phyloP scores from a whole-genome alignment of 768 basidiomycete genomes.

The Scleroderma citrinum region DNA sequence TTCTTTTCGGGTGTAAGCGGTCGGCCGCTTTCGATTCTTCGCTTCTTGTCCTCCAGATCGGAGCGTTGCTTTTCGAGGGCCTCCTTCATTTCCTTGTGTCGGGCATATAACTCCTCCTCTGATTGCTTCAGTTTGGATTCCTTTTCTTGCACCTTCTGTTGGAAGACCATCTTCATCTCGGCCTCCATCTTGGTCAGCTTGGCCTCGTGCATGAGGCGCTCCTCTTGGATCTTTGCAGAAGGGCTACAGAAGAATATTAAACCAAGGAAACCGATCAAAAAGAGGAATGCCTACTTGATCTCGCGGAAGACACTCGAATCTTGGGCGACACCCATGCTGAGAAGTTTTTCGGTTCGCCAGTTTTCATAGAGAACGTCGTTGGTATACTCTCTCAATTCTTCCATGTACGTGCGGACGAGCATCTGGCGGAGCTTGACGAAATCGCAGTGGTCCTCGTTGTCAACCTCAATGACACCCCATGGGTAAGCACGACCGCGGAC shows the following conservation, averaged over 20 bases:
- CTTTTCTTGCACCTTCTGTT: slow-evolving; percentile 99
- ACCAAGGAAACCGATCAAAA: background rate
- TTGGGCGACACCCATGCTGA: slow-evolving; percentile 97
- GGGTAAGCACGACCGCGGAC: slow-evolving; percentile 96
- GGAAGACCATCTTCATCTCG: slow-evolving; percentile 99
- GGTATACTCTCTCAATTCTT: slow-evolving; percentile 96
- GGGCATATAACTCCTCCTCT: slow-evolving; percentile 97
- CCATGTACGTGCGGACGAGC: slow-evolving; percentile 99
- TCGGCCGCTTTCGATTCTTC: slow-evolving; percentile 89
- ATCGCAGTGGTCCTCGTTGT: slow-evolving; percentile 99
- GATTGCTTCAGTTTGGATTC: slow-evolving; percentile 98
- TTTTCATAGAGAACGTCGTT: slow-evolving; percentile 96
- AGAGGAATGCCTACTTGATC: slow-evolving; percentile 72
- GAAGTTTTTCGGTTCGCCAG: slow-evolving; percentile 93
- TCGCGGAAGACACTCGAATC: slow-evolving; percentile 98
- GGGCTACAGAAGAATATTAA: slow-evolving; percentile 50
- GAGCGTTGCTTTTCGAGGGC: slow-evolving; percentile 92
- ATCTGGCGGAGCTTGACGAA: slow-evolving; percentile 99
- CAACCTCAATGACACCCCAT: slow-evolving; percentile 98
- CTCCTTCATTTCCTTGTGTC: slow-evolving; percentile 99
- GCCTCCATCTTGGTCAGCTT: slow-evolving; percentile 99
- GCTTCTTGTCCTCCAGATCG: slow-evolving; percentile 98
- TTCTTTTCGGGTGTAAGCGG: slow-evolving; percentile 94
- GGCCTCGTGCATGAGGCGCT: slow-evolving; percentile 92
- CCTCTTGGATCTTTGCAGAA: slow-evolving; percentile 92